Percentiles rank a stretch among this genome's conserved stretches.
Evolutionary conservation across 148 eudicot genomes (phyloP).

Genomic region (Dianthus caryophyllus): DNA sequence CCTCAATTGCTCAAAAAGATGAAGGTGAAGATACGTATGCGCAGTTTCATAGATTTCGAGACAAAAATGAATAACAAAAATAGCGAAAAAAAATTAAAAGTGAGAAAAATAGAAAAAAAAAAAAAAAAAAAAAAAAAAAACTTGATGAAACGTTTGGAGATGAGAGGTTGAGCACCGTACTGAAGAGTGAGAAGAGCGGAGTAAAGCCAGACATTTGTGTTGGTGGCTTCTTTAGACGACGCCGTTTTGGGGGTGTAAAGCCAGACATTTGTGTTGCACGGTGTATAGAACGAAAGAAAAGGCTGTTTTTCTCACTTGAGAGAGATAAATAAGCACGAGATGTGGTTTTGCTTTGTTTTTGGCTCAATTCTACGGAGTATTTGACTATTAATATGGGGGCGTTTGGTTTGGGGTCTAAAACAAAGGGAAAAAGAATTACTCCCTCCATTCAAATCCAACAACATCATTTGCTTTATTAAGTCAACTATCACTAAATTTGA

Average conservation of each 20-base stretch:
- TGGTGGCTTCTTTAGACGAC: conserved; percentile 2
- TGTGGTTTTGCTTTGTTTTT: too few species aligned
- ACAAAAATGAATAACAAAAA: not conserved
- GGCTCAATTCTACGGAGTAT: too few species aligned
- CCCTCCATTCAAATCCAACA: too few species aligned
- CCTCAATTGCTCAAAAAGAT: not conserved
- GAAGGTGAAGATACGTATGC: not conserved
- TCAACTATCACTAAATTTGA: too few species aligned
- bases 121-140: conserved; percentile 5
- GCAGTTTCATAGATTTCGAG: not conserved
- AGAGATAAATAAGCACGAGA: too few species aligned
- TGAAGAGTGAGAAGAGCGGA: conserved; percentile 62
- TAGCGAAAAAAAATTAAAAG: not conserved
- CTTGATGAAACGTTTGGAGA: conserved; percentile 72
- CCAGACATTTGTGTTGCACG: too few species aligned
- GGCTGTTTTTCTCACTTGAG: too few species aligned
- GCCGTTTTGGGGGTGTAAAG: conserved; percentile 17
- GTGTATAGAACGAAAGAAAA: too few species aligned
- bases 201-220: conserved; percentile 42
- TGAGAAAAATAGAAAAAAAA: not conserved
- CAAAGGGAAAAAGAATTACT: too few species aligned
- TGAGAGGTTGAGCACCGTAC: conserved; percentile 75
- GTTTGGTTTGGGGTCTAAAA: too few species aligned
- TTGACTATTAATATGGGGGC: too few species aligned
- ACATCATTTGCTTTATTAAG: too few species aligned